phyloP scores from a whole-genome alignment of 2,329 filamentous ascomycete genomes.

The Tolypocladium ovalisporum region DNA sequence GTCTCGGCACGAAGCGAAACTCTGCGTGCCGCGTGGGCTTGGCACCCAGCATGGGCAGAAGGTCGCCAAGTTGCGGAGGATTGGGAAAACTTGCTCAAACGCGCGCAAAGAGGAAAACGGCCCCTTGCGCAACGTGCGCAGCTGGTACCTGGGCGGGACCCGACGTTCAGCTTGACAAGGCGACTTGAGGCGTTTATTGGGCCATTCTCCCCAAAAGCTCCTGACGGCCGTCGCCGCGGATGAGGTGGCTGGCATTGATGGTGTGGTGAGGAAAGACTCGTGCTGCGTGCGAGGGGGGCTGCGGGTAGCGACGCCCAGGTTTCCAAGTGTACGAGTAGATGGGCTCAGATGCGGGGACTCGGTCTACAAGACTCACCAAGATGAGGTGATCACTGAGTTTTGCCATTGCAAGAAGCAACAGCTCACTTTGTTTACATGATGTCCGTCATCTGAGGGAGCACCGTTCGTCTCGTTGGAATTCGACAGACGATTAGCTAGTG shows the following conservation, averaged over 20 bases:
- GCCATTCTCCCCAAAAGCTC: background rate
- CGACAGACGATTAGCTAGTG: background rate
- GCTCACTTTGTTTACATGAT: background rate
- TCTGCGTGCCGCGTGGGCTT: background rate
- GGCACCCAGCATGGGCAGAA: background rate
- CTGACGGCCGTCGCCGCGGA: background rate
- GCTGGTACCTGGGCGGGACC: background rate
- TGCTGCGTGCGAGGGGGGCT: background rate
- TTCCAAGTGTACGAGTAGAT: too few species aligned
- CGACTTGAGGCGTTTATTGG: background rate
- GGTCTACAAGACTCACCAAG: too few species aligned
- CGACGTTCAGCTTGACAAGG: background rate
- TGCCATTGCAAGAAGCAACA: background rate
- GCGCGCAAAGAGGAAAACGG: background rate
- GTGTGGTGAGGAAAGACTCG: background rate
- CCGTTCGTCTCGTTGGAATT: background rate
- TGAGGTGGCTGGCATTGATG: background rate
- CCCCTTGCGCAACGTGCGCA: background rate
- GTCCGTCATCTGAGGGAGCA: background rate
- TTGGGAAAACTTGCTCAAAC: constrained; percentile 1
- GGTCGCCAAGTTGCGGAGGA: background rate
- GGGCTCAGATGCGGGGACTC: too few species aligned
- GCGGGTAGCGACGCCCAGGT: too few species aligned
- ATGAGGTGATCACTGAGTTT: background rate
- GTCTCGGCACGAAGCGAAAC: background rate